These are phyloP conservation scores for Candida sonorensis DNA, from an alignment of 805 yeast genomes.

Conservation along the genomic window DNA sequence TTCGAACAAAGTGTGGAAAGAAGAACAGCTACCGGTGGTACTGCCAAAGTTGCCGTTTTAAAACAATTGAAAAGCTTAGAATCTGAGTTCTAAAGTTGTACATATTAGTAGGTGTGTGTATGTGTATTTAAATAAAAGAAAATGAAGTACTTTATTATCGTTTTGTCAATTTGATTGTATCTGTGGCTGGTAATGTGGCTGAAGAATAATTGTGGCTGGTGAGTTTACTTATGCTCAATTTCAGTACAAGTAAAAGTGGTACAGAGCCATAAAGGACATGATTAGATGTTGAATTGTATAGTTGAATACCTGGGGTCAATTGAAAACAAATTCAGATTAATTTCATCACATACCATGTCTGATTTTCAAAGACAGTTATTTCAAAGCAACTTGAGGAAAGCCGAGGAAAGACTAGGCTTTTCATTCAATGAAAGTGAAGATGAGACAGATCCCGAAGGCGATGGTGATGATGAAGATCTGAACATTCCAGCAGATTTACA, in stretches of 20 bases:
- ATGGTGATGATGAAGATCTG: conserved; percentile 10
- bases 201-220: no score
- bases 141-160: neutral
- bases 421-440: conserved; percentile 7
- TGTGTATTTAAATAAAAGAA: neutral
- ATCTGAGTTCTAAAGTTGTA: conserved; percentile 3
- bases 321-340: no score
- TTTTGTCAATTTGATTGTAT: no score
- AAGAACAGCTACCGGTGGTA: conserved; percentile 95
- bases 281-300: no score
- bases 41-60: conserved; percentile 84
- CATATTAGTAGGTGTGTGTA: neutral
- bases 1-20: conserved; percentile 94
- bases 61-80: conserved; percentile 51
- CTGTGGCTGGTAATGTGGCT: no score
- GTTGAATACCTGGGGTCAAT: no score
- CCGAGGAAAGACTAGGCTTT: conserved; percentile 18
- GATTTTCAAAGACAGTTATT: conserved; percentile 21
- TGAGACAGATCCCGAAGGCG: conserved; percentile 8
- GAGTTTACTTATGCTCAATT: no score
- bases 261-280: no score
- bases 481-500: conserved; percentile 5
- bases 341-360: no score
- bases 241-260: no score
- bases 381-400: conserved; percentile 16